Percentiles rank a stretch among this genome's conserved stretches.
These are phyloP conservation scores for Planoprotostelium fungivorum DNA, from an alignment of 78 protist genomes.

Conservation along the genomic window DNA sequence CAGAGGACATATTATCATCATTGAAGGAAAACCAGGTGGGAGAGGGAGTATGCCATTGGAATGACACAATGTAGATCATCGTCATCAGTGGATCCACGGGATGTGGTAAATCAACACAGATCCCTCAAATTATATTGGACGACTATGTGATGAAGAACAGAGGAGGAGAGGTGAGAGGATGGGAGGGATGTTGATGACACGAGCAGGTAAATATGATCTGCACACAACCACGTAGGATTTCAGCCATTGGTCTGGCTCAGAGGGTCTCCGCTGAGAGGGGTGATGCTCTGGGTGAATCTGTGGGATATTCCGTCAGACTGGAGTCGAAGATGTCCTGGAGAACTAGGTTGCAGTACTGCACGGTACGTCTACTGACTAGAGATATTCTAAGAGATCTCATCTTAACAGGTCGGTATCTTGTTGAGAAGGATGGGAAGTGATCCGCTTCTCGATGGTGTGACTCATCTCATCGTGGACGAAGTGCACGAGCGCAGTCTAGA, in stretches of 20 bases:
- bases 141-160: neutral
- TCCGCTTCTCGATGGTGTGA: conserved; percentile 2
- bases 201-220: conserved; percentile 45
- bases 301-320: conserved; percentile 82
- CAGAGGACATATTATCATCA: neutral
- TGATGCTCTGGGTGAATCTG: conserved; percentile 27
- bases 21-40: neutral
- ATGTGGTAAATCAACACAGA: conserved; percentile 91
- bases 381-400: neutral
- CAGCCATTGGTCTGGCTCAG: conserved; percentile 83
- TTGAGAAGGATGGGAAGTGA: conserved; percentile 33
- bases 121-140: conserved; percentile 84
- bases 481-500: conserved; percentile 63
- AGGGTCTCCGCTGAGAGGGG: conserved; percentile 81
- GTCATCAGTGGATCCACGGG: conserved; percentile 78
- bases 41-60: too few relatives aligned
- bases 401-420: conserved; percentile 43
- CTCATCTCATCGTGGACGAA: conserved; percentile 64
- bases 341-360: conserved; percentile 80
- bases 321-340: conserved; percentile 3
- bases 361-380: conserved; percentile 79
- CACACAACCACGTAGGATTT: conserved; percentile 92
- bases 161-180: conserved; percentile 7
- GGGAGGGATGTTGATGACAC: neutral
- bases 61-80: conserved; percentile 21